phyloP scores from a whole-genome alignment of 805 yeast genomes.

The Vanderwaltozyma yarrowii region DNA sequence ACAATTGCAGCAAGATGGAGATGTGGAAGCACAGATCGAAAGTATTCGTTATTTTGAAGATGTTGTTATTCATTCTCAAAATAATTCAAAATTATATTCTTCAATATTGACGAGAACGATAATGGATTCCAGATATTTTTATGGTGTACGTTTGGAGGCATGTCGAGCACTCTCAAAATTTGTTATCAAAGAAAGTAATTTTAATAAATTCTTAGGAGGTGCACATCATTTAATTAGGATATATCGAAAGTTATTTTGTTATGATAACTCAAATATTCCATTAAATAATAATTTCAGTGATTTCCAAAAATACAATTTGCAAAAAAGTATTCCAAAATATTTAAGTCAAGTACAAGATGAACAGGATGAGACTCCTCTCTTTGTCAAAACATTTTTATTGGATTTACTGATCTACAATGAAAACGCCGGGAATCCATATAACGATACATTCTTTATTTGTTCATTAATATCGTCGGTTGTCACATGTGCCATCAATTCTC shows the following conservation, averaged over 20 bases:
- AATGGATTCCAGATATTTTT: constrained; percentile 75
- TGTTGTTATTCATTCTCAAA: constrained; percentile 30
- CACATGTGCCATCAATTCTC: constrained; percentile 27
- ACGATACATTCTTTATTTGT: constrained; percentile 60
- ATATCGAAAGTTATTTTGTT: constrained; percentile 63
- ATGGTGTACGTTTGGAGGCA: constrained; percentile 83
- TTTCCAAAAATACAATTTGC: constrained; percentile 57
- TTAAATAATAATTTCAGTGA: constrained; percentile 71
- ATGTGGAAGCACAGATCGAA: constrained; percentile 89
- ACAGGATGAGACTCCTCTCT: constrained; percentile 50
- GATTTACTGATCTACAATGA: constrained; percentile 76
- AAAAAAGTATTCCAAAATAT: constrained; percentile 55
- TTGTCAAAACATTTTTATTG: constrained; percentile 51
- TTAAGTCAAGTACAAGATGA: constrained; percentile 52
- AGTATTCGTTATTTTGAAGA: constrained; percentile 66
- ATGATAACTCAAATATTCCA: constrained; percentile 56
- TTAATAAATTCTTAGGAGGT: constrained; percentile 36
- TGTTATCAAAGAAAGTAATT: constrained; percentile 34
- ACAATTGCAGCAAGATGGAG: constrained; percentile 88
- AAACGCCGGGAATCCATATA: constrained; percentile 65
- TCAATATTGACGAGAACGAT: constrained; percentile 69
- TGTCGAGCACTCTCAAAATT: constrained; percentile 65
- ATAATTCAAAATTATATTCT: constrained; percentile 57
- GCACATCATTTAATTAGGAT: constrained; percentile 60
- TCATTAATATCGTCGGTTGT: constrained; percentile 48